Evolutionary conservation across 768 basidiomycete species (phyloP).

Genomic region (Russula dissimulans): DNA sequence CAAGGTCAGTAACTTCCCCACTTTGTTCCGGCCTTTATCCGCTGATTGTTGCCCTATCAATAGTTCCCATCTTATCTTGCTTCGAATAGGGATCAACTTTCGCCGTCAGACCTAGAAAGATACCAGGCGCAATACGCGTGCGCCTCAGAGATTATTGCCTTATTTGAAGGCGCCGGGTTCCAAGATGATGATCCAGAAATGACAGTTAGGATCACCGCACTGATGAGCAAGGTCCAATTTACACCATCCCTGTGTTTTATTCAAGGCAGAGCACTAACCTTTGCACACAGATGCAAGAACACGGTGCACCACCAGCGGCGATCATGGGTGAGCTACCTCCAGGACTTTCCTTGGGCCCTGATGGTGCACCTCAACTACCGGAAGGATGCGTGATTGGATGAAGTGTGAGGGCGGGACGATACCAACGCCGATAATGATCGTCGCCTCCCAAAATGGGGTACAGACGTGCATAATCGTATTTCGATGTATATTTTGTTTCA

Average conservation of each 20-base stretch:
- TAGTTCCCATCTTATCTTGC: conserved; percentile 74
- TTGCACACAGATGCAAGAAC: conserved; percentile 57
- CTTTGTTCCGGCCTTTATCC: neutral
- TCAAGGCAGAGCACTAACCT: neutral
- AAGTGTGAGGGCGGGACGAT: neutral
- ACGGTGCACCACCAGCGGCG: conserved; percentile 70
- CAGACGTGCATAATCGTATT: neutral
- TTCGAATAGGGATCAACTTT: conserved; percentile 43
- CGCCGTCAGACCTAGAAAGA: conserved; percentile 49
- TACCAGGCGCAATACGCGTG: conserved; percentile 53
- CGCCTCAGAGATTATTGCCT: conserved; percentile 47
- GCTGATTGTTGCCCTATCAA: neutral
- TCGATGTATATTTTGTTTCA: neutral
- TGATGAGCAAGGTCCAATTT: conserved; percentile 64
- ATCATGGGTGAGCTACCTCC: conserved; percentile 79
- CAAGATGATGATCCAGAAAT: conserved; percentile 43
- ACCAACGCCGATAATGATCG: neutral
- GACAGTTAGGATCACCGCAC: conserved; percentile 42
- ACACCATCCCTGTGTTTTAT: neutral
- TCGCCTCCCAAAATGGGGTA: neutral
- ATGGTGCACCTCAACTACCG: conserved; percentile 44
- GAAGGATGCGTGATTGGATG: conserved; percentile 28
- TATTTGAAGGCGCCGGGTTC: conserved; percentile 58
- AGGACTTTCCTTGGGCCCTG: conserved; percentile 46
- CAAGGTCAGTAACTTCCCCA: conserved; percentile 37